A percentile compares a stretch with the other conserved stretches of the same genome.
Evolutionary conservation across 2,329 filamentous ascomycete genomes (phyloP).

Genomic region (Arthrinium phaeospermum): DNA sequence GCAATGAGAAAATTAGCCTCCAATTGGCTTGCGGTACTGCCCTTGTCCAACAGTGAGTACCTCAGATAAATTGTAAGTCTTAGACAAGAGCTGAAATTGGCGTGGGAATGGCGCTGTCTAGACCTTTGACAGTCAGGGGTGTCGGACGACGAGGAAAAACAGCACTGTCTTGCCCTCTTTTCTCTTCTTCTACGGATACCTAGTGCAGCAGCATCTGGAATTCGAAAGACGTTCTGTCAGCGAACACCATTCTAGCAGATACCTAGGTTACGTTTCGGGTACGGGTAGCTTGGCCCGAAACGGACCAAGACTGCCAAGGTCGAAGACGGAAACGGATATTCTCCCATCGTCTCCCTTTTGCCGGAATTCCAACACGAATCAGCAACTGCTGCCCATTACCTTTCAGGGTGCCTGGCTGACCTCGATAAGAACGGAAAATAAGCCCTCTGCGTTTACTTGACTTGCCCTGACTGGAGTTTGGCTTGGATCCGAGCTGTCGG

Average conservation of each 20-base stretch:
- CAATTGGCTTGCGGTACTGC: neutral
- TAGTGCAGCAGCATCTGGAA: neutral
- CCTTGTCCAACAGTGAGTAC: neutral
- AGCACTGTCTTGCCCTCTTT: neutral
- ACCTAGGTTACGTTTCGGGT: neutral
- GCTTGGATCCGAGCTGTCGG: slow-evolving; percentile 14
- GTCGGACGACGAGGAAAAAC: neutral
- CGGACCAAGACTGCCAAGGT: neutral
- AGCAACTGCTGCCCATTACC: neutral
- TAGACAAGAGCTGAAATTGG: slow-evolving; percentile 7
- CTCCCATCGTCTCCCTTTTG: neutral
- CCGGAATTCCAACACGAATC: neutral
- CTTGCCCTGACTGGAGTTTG: too few species aligned
- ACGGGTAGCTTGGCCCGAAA: neutral
- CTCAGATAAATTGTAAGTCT: neutral
- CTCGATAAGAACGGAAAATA: too few species aligned
- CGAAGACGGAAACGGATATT: slow-evolving; percentile 5
- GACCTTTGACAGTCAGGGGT: slow-evolving; percentile 13
- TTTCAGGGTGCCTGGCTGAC: neutral
- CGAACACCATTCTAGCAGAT: neutral
- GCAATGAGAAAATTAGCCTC: too few species aligned
- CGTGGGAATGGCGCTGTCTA: slow-evolving; percentile 13
- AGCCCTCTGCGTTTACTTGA: neutral
- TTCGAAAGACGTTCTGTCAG: slow-evolving; percentile 2
- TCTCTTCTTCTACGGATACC: neutral